Conservation (phyloP, 331 rosid species). For the Rosa hybrid region DNA sequence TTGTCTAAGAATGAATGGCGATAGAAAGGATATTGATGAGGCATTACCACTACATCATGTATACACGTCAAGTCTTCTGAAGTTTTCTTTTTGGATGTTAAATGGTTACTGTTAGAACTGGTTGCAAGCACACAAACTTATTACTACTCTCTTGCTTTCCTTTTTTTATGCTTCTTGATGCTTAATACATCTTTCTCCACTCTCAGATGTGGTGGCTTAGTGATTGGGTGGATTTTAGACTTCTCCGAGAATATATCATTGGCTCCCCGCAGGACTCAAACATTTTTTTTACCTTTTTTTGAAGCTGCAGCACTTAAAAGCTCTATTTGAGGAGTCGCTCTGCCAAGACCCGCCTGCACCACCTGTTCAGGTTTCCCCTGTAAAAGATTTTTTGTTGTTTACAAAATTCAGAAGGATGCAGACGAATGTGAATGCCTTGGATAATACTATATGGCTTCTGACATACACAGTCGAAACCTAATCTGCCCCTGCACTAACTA, state of each 20-base stretch:
- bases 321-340: constrained; percentile 47
- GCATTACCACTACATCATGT: not conserved
- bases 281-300: constrained; percentile 45
- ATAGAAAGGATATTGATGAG: not conserved
- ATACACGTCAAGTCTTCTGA: not conserved
- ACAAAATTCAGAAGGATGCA: constrained; percentile 38
- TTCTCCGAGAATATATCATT: constrained; percentile 47
- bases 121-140: not conserved
- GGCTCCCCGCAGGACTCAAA: constrained; percentile 64
- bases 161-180: constrained; percentile 20
- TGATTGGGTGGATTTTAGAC: constrained; percentile 65
- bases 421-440: constrained; percentile 42
- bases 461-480: constrained; percentile 31
- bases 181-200: constrained; percentile 36
- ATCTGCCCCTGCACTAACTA: constrained; percentile 32
- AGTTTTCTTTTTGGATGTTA: too few relatives aligned
- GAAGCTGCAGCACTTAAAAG: constrained; percentile 62
- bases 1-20: not conserved
- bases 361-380: constrained; percentile 26
- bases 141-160: not conserved
- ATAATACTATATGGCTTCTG: constrained; percentile 37
- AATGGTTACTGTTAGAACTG: not conserved
- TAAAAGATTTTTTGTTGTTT: constrained; percentile 49
- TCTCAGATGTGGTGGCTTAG: constrained; percentile 75
- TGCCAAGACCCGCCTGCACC: constrained; percentile 29